These are phyloP conservation scores for Remersonia thermophila DNA, from an alignment of 2,329 filamentous ascomycete species.

Conservation along the genomic window DNA sequence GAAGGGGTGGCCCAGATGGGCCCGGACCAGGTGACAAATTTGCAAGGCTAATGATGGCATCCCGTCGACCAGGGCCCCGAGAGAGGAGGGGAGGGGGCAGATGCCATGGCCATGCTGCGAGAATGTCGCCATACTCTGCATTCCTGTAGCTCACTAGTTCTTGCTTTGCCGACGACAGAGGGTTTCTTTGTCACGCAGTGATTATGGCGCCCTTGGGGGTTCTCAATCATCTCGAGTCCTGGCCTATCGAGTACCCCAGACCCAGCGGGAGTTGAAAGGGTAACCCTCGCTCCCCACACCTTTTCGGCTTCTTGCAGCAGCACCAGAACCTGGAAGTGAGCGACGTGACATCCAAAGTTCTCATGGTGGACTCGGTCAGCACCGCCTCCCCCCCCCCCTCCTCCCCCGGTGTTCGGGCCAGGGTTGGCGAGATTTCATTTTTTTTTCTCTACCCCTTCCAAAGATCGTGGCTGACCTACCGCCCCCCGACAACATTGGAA, in stretches of 20 bases:
- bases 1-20: neutral
- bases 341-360: no score
- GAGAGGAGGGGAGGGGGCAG: neutral
- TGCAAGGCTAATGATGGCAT: constrained; percentile 13
- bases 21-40: constrained; percentile 12
- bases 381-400: no score
- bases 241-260: neutral
- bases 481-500: no score
- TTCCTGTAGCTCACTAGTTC: neutral
- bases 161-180: no score
- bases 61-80: neutral
- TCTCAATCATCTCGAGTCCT: neutral
- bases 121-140: constrained; percentile 19
- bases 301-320: no score
- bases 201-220: neutral
- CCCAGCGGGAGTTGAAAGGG: neutral
- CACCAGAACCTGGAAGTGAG: no score
- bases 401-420: no score
- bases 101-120: constrained; percentile 11
- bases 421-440: no score
- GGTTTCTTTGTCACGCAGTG: no score
- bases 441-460: no score
- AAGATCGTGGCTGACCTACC: no score
- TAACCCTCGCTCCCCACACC: neutral
- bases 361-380: no score